Evolutionary conservation across 1,284 basidiomycete species (phyloP).

Genomic region (Papiliotrema terrestris): DNA sequence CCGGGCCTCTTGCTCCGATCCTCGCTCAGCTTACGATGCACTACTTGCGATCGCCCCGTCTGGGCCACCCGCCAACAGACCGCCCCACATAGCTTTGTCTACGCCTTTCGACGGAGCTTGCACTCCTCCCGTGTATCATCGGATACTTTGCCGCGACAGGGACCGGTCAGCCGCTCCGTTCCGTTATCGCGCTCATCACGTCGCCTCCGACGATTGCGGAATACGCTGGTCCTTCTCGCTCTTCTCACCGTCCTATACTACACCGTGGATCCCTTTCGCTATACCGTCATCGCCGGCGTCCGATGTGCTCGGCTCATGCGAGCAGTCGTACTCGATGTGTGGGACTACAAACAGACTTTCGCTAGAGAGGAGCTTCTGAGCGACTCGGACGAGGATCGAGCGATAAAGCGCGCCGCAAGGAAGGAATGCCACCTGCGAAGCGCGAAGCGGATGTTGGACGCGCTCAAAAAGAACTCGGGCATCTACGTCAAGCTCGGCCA

Average conservation of each 20-base stretch:
- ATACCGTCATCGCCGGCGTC: conserved; percentile 51
- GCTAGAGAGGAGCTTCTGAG: conserved; percentile 46
- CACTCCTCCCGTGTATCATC: too few relatives aligned
- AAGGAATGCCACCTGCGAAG: conserved; percentile 77
- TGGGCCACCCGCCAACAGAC: not conserved
- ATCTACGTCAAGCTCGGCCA: conserved; percentile 61
- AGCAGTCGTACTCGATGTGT: conserved; percentile 55
- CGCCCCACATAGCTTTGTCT: not conserved
- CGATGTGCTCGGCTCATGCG: conserved; percentile 63
- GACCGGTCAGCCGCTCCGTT: too few relatives aligned
- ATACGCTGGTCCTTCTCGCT: conserved; percentile 28
- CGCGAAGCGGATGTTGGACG: conserved; percentile 69
- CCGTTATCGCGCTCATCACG: not conserved
- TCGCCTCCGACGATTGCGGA: conserved; percentile 17
- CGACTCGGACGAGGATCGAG: conserved; percentile 52
- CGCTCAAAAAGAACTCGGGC: conserved; percentile 77
- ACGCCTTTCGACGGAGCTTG: too few relatives aligned
- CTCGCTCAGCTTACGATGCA: not conserved
- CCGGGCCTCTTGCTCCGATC: not conserved
- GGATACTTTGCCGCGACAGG: too few relatives aligned
- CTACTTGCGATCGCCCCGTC: not conserved
- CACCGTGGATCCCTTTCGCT: conserved; percentile 48
- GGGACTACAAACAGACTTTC: conserved; percentile 84
- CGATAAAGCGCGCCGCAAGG: conserved; percentile 57
- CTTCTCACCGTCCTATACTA: conserved; percentile 46